A percentile compares a stretch with the other conserved stretches of the same genome.
Conservation (phyloP, 176 grass and related monocot genomes). For the maize (Zea mays) region Zm-B73-REFERENCE-NAM-5.0 NC_050105.1:10099001-10099500, state of each 20-base stretch:
- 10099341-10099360: background rate
- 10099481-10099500: slow-evolving; percentile 44
- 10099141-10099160: slow-evolving; percentile 37
- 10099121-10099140: slow-evolving; percentile 30
- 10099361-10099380: slow-evolving; percentile 35
- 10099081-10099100: slow-evolving; percentile 27
- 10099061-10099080: slow-evolving; percentile 54
- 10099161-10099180: slow-evolving; percentile 19
- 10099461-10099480: slow-evolving; percentile 4
- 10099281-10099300: slow-evolving; percentile 37
- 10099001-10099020: slow-evolving; percentile 56
- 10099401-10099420: slow-evolving; percentile 13
- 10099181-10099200: slow-evolving; percentile 47
- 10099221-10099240: slow-evolving; percentile 9
- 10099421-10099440: slow-evolving; percentile 23
- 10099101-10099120: slow-evolving; percentile 41
- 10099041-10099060: slow-evolving; percentile 22
- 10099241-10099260: slow-evolving; percentile 9
- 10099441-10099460: slow-evolving; percentile 32
- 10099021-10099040: slow-evolving; percentile 59
- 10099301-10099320: slow-evolving; percentile 41
- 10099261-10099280: slow-evolving; percentile 27
- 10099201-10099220: background rate
- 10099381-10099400: slow-evolving; percentile 32
- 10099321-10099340: slow-evolving; percentile 35